phyloP scores from a whole-genome alignment of 1,284 basidiomycete species.

The Austroboletus niveus region DNA sequence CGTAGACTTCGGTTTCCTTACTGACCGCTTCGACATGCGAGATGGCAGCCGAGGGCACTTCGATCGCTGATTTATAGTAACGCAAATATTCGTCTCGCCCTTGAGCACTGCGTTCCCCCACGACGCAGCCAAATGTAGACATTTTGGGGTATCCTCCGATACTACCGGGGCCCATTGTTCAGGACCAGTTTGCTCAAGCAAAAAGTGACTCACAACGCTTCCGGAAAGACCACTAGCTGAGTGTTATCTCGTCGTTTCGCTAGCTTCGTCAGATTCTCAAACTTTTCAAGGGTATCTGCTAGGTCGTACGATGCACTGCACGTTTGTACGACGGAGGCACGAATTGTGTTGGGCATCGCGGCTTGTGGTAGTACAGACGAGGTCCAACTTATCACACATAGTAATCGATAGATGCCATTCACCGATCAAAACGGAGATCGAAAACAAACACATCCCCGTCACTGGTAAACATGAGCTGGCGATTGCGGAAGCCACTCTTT shows the following conservation, averaged over 20 bases:
- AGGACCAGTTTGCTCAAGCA: no score
- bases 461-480: slow-evolving; percentile 9
- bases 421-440: not conserved
- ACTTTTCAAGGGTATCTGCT: slow-evolving; percentile 53
- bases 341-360: slow-evolving; percentile 27
- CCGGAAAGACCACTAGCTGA: slow-evolving; percentile 68
- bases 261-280: slow-evolving; percentile 48
- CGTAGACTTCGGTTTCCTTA: slow-evolving; percentile 50
- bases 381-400: not conserved
- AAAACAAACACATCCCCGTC: slow-evolving; percentile 5
- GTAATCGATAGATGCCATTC: not conserved
- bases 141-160: slow-evolving; percentile 69
- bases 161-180: slow-evolving; percentile 31
- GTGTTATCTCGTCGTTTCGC: slow-evolving; percentile 52
- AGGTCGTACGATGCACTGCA: slow-evolving; percentile 55
- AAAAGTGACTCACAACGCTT: slow-evolving; percentile 57
- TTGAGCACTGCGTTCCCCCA: slow-evolving; percentile 50
- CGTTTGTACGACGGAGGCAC: slow-evolving; percentile 56
- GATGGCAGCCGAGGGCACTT: slow-evolving; percentile 52
- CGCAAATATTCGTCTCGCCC: slow-evolving; percentile 63
- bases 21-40: slow-evolving; percentile 51
- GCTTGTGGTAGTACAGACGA: not conserved
- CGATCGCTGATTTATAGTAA: slow-evolving; percentile 57
- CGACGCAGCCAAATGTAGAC: slow-evolving; percentile 55
- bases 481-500: slow-evolving; percentile 68